Evolutionary conservation across 2,329 filamentous ascomycete genomes (phyloP).

Genomic region (Hymenotorrendiella dingleyae): DNA sequence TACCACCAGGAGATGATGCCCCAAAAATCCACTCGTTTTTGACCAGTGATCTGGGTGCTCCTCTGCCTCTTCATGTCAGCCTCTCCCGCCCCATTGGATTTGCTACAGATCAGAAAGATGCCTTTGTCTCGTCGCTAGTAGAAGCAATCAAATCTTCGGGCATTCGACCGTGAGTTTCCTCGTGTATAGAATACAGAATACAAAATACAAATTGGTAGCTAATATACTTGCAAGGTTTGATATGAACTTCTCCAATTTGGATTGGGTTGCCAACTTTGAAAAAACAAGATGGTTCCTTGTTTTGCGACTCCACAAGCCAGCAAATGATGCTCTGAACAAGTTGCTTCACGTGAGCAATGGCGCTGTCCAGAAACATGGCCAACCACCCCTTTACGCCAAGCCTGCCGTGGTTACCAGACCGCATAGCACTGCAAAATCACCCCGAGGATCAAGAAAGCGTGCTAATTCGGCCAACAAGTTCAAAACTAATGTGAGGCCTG

Average conservation of each 20-base stretch:
- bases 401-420: not conserved
- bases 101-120: slow-evolving; percentile 62
- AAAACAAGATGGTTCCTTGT: slow-evolving; percentile 78
- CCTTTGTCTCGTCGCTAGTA: slow-evolving; percentile 55
- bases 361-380: slow-evolving; percentile 51
- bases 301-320: slow-evolving; percentile 48
- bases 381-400: slow-evolving; percentile 63
- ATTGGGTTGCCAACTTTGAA: slow-evolving; percentile 64
- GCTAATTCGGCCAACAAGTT: not conserved
- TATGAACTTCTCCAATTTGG: slow-evolving; percentile 35
- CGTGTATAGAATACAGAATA: too few relatives aligned
- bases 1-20: not conserved
- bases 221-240: slow-evolving; percentile 20
- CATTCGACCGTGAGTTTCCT: slow-evolving; percentile 39
- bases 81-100: slow-evolving; percentile 78
- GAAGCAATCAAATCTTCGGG: slow-evolving; percentile 36
- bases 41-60: slow-evolving; percentile 69
- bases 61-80: slow-evolving; percentile 82
- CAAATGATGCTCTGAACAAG: slow-evolving; percentile 49
- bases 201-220: not conserved
- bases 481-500: too few relatives aligned
- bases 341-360: slow-evolving; percentile 65
- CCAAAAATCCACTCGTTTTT: slow-evolving; percentile 61
- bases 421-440: not conserved
- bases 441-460: not conserved